These are phyloP conservation scores for Nematocida sp. DNA, from an alignment of 371 early-diverging fungal genomes.

Conservation along the genomic window DNA sequence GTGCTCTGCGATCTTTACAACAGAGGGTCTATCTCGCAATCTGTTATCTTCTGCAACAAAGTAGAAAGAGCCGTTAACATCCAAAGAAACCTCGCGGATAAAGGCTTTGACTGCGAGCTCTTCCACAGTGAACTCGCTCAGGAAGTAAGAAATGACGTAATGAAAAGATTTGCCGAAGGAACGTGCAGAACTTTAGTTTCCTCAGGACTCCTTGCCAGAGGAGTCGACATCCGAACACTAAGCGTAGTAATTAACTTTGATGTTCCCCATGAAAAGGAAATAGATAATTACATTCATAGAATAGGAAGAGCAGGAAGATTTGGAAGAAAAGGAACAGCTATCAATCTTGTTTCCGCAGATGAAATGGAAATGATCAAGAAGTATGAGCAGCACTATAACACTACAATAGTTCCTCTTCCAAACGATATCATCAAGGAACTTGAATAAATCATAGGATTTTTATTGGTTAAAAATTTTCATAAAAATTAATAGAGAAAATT, in stretches of 20 bases:
- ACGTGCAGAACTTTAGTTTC: conserved; percentile 90
- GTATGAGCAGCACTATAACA: conserved; percentile 92
- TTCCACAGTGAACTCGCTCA: conserved; percentile 98
- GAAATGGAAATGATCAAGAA: conserved; percentile 84
- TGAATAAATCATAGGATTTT: conserved; percentile 36
- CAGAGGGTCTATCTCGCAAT: conserved; percentile 87
- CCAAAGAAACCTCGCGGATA: conserved; percentile 81
- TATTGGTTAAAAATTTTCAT: neutral
- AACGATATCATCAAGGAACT: conserved; percentile 17
- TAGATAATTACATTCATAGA: conserved; percentile 67
- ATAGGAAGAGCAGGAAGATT: conserved; percentile 98
- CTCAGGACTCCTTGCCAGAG: conserved; percentile 93
- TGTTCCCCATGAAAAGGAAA: conserved; percentile 83
- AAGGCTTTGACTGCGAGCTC: conserved; percentile 86
- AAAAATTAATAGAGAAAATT: too few relatives aligned
- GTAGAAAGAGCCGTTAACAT: conserved; percentile 91
- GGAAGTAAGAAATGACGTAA: conserved; percentile 84
- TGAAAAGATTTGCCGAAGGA: conserved; percentile 80
- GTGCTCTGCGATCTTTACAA: conserved; percentile 78
- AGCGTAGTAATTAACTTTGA: conserved; percentile 97
- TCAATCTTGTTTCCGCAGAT: conserved; percentile 89
- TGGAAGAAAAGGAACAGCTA: conserved; percentile 96
- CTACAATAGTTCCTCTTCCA: conserved; percentile 89
- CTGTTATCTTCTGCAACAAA: conserved; percentile 96
- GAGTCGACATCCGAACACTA: conserved; percentile 97